A percentile compares a stretch with the other conserved stretches of the same genome.
phyloP scores from a whole-genome alignment of 305 asterid species.

The Andrographis paniculata region DNA sequence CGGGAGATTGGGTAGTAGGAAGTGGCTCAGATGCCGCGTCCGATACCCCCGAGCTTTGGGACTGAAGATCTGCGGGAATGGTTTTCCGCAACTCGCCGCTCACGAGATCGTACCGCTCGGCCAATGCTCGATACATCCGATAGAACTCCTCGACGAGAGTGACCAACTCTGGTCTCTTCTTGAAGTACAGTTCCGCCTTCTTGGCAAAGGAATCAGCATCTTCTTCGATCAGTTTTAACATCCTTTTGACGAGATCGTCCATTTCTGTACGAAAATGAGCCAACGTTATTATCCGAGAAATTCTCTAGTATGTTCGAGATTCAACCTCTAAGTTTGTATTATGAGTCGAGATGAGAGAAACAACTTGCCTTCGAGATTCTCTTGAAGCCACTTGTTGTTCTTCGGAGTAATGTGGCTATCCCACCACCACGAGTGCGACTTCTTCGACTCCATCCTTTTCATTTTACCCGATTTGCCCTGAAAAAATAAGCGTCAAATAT shows the following conservation, averaged over 20 bases:
- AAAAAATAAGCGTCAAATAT: too few relatives aligned
- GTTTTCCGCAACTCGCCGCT: constrained; percentile 70
- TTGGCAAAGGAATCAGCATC: constrained; percentile 91
- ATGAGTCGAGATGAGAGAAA: constrained; percentile 11
- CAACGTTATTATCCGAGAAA: too few relatives aligned
- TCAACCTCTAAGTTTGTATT: too few relatives aligned
- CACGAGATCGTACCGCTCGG: constrained; percentile 80
- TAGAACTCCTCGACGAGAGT: constrained; percentile 79
- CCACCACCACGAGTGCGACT: constrained; percentile 85
- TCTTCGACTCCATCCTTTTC: constrained; percentile 49
- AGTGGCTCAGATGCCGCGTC: constrained; percentile 69
- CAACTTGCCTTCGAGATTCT: constrained; percentile 72
- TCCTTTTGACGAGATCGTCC: constrained; percentile 75
- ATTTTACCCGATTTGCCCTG: constrained; percentile 47
- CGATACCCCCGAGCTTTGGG: constrained; percentile 81
- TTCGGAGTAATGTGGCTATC: constrained; percentile 91
- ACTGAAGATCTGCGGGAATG: constrained; percentile 78
- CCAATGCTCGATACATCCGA: constrained; percentile 72
- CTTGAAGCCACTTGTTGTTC: constrained; percentile 90
- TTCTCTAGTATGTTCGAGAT: constrained; percentile 7
- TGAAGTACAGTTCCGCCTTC: constrained; percentile 80
- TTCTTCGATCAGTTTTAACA: constrained; percentile 83
- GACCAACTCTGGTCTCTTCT: constrained; percentile 78
- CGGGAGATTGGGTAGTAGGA: constrained; percentile 38
- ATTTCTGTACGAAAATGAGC: too few relatives aligned